Conservation (phyloP, 495 filamentous ascomycete genomes). For the Penicillium maclennaniae region DNA sequence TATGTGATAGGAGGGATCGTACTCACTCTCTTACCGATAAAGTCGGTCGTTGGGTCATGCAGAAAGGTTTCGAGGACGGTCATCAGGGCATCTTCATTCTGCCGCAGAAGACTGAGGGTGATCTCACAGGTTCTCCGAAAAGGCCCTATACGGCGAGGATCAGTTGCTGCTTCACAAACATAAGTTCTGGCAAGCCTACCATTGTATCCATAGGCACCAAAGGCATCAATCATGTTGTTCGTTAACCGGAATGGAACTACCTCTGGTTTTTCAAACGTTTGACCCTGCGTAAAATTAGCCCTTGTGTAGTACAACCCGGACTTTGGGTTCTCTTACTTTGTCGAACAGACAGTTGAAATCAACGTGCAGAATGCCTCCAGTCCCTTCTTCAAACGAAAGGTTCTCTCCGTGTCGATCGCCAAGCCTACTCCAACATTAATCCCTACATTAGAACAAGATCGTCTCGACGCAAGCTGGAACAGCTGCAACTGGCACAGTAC, state of each 20-base stretch:
- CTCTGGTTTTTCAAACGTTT: conserved; percentile 93
- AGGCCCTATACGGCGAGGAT: conserved; percentile 52
- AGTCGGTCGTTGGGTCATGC: conserved; percentile 93
- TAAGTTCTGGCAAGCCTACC: conserved; percentile 23
- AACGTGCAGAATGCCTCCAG: conserved; percentile 92
- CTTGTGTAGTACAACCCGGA: neutral
- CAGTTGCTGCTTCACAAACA: neutral
- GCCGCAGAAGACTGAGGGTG: conserved; percentile 74
- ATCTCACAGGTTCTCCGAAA: conserved; percentile 90
- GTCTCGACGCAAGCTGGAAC: neutral
- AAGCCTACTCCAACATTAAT: conserved; percentile 44
- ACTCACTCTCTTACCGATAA: conserved; percentile 68
- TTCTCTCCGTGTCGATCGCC: conserved; percentile 99
- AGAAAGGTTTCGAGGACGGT: conserved; percentile 95
- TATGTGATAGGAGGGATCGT: neutral
- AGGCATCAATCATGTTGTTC: conserved; percentile 96
- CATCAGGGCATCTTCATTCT: conserved; percentile 94
- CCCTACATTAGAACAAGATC: neutral
- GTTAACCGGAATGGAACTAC: conserved; percentile 96
- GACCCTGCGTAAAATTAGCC: conserved; percentile 46
- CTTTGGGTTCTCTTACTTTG: conserved; percentile 48
- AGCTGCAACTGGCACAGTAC: conserved; percentile 2
- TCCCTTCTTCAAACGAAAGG: conserved; percentile 89
- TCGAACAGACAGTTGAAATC: conserved; percentile 99
- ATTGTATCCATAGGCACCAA: conserved; percentile 90